Base-by-base conservation (phyloP, 805 yeast species). In the Lipomyces sp. region DNA sequence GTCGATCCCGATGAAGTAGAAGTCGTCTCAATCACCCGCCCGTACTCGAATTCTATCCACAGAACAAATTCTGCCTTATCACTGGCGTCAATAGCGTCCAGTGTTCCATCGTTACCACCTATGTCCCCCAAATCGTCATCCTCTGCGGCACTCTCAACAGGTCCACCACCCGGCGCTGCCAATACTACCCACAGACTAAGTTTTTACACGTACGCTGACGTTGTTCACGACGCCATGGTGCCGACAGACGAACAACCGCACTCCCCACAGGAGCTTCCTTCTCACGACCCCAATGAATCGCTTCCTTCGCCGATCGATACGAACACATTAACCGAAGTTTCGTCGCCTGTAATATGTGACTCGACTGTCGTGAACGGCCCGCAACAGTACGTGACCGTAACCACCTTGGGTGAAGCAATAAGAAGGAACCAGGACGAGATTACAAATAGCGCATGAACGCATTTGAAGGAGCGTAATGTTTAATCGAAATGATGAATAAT, bases 1-100 rank as follows among this genome's bases (percentile, higher is more conserved):
- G 80, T 89, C 3, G 85, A 88, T 72, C 82, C 92, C 66, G 88
- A 89, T 70, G 83, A 84, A 63, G 86, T 90, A 13, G 93, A 90
- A 66, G 85, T 91, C 77, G 86, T 90, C 18, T 87, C 87, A 72
- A 80, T 88, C 45, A 79, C 88, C 65, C 81, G 89, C 69, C 85
- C 86, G 11, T 53, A 54, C 32, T 15, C 61, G 24, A 11, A 48
- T 6, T 32, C 61, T n/a, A n/a, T 54, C 33, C 54, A 65, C 56
- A 48, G 51, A 18, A 29, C 61, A 8, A 45, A 45, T 24, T 42
- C 55, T 24, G 33, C 61, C 32, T 8, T 45, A 11, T 45, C 61
- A n/a, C 37, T 34, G 7, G 39, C 60, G 45, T 62, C 55, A 15
- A 15, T 35, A 18, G 35, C 53, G 3, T 30, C 53, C 10, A 32